These are phyloP conservation scores for Pugionium dolabratum DNA, from an alignment of 345 rosid genomes.

Conservation along the genomic window DNA sequence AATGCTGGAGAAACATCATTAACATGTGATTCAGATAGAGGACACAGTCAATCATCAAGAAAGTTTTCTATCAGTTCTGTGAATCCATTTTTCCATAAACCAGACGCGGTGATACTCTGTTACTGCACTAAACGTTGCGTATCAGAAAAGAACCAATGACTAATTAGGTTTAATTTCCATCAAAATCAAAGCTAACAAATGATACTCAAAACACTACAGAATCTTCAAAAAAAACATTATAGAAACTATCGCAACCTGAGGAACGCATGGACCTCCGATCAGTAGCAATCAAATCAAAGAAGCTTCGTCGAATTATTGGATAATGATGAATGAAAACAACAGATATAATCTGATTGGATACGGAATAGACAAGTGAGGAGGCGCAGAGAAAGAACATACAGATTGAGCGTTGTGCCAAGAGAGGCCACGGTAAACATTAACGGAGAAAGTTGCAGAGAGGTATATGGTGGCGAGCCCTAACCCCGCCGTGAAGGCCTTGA, in stretches of 20 bases:
- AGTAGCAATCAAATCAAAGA: conserved; percentile 10
- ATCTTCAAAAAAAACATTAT: too few species aligned
- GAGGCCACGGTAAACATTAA: conserved; percentile 75
- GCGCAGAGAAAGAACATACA: conserved; percentile 37
- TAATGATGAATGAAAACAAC: background rate
- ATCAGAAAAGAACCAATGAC: conserved; percentile 5
- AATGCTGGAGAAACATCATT: conserved; percentile 12
- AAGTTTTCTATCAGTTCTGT: background rate
- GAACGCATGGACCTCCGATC: conserved; percentile 8
- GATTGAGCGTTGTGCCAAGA: conserved; percentile 79
- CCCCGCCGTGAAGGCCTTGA: conserved; percentile 77
- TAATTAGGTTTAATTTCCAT: background rate
- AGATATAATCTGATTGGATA: background rate
- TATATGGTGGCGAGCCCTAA: conserved; percentile 74
- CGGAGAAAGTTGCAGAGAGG: conserved; percentile 70
- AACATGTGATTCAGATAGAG: background rate
- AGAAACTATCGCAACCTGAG: background rate
- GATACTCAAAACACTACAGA: background rate
- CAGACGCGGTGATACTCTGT: background rate
- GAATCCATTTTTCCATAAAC: background rate
- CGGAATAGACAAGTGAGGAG: background rate
- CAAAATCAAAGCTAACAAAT: background rate
- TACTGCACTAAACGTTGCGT: background rate
- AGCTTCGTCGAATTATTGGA: background rate
- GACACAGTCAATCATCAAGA: background rate